Evolutionary conservation across 1,284 basidiomycete species (phyloP).

Genomic region (Rhizoctonia solani): DNA sequence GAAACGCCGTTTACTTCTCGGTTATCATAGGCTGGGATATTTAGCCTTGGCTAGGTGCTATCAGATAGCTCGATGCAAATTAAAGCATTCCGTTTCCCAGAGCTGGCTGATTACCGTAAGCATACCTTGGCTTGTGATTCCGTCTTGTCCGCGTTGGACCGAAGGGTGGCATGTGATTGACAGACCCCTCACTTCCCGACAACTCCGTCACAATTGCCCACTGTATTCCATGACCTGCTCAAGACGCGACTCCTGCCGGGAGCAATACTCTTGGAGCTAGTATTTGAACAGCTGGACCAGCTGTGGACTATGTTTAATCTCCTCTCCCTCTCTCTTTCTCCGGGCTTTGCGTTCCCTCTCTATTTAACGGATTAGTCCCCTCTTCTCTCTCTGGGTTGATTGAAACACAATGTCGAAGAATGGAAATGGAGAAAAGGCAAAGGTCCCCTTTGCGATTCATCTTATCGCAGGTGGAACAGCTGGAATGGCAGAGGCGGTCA

Average conservation of each 20-base stretch:
- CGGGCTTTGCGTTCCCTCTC: not conserved
- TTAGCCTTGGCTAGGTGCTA: too few relatives aligned
- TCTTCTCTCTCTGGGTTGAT: not conserved
- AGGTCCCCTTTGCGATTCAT: constrained; percentile 77
- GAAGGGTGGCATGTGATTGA: constrained; percentile 21
- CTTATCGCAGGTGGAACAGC: constrained; percentile 90
- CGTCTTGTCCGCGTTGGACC: constrained; percentile 4
- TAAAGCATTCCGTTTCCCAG: not conserved
- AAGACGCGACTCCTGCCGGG: constrained; percentile 26
- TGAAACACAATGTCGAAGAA: constrained; percentile 27
- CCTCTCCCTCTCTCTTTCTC: not conserved
- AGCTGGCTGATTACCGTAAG: not conserved
- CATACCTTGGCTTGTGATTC: constrained; percentile 25
- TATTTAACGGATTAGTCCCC: too few relatives aligned
- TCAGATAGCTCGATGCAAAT: not conserved
- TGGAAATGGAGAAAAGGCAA: constrained; percentile 41
- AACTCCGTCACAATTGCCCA: constrained; percentile 1
- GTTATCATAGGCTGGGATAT: too few relatives aligned
- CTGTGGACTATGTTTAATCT: not conserved
- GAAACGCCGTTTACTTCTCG: too few relatives aligned
- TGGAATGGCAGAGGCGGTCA: constrained; percentile 87
- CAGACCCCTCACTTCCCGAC: too few relatives aligned
- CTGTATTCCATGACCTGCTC: constrained; percentile 29
- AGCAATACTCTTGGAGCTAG: not conserved
- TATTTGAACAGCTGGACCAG: constrained; percentile 9